These are phyloP conservation scores for Euphorbia peplus DNA, from an alignment of 345 rosid species.

Conservation along the genomic window DNA sequence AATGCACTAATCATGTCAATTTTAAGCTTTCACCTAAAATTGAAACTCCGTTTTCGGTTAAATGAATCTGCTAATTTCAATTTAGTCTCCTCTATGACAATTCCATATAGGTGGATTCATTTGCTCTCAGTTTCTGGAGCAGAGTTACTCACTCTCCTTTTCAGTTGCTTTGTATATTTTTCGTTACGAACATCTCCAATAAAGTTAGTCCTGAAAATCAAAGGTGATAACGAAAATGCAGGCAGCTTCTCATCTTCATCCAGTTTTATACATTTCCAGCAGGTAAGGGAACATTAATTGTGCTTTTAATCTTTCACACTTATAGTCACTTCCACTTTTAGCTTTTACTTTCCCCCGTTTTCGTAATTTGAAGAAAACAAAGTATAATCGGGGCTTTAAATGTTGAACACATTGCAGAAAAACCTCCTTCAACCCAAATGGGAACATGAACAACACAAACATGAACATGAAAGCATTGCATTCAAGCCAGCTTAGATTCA, in stretches of 20 bases:
- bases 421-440: conserved; percentile 25
- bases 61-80: no score
- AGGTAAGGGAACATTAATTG: conserved; percentile 15
- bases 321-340: neutral
- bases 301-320: no score
- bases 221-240: conserved; percentile 26
- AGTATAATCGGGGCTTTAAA: neutral
- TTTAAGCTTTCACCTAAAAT: no score
- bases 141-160: neutral
- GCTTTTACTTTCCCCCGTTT: neutral
- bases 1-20: no score
- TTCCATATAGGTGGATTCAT: neutral
- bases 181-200: conserved; percentile 1
- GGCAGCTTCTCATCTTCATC: conserved; percentile 24
- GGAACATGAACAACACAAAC: no score
- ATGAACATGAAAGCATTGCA: conserved; percentile 14
- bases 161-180: no score
- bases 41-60: no score
- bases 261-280: conserved; percentile 12
- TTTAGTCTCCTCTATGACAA: no score
- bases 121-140: neutral
- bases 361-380: neutral
- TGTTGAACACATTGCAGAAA: conserved; percentile 32
- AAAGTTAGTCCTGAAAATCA: neutral
- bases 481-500: conserved; percentile 25